Evolutionary conservation across 1,284 basidiomycete species (phyloP).

Genomic region (Leccinum solheimii): DNA sequence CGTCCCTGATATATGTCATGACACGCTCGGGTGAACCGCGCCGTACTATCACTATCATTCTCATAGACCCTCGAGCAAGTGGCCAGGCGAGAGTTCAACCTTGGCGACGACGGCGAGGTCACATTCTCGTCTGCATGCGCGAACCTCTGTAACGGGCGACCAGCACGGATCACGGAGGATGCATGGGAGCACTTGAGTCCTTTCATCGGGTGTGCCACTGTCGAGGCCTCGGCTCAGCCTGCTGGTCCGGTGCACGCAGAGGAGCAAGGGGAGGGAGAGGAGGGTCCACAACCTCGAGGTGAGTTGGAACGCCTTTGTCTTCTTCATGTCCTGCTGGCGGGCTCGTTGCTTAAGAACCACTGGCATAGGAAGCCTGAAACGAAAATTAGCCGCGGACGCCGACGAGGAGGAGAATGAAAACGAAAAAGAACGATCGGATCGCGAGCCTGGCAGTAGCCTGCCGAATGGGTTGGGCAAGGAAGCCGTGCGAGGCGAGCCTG

Average conservation of each 20-base stretch:
- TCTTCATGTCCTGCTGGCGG: too few species aligned
- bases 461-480: neutral
- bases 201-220: slow-evolving; percentile 28
- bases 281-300: slow-evolving; percentile 4
- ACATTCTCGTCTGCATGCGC: slow-evolving; percentile 21
- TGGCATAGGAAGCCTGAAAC: neutral
- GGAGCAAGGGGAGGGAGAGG: neutral
- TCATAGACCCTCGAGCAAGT: slow-evolving; percentile 20
- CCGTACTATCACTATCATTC: neutral
- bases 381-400: neutral
- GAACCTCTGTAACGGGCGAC: slow-evolving; percentile 20
- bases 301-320: neutral
- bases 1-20: neutral
- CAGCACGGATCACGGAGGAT: slow-evolving; percentile 25
- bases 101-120: slow-evolving; percentile 18
- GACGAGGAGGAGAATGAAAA: neutral
- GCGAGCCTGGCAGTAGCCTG: neutral
- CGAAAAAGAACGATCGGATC: slow-evolving; percentile 1
- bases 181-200: slow-evolving; percentile 21
- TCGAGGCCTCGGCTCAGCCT: slow-evolving; percentile 5
- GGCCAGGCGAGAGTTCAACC: slow-evolving; percentile 22
- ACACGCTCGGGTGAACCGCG: neutral
- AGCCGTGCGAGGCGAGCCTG: neutral
- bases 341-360: neutral
- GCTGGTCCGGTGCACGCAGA: neutral